Conservation (phyloP, 495 filamentous ascomycete genomes). For the Penicillium canescens region DNA sequence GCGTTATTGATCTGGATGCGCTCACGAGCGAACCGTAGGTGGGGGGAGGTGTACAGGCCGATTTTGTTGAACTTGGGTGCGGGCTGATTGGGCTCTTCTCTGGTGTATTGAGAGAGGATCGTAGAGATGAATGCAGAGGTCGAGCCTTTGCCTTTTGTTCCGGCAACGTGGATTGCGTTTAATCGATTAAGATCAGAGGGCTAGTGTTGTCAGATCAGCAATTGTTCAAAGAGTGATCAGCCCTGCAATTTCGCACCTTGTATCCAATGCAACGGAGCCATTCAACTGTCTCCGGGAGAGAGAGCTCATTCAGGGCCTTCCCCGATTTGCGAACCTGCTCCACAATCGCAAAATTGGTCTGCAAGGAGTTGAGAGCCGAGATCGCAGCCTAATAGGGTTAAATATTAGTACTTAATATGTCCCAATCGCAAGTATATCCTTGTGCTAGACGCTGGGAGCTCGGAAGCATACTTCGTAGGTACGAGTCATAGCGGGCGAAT, state of each 20-base stretch:
- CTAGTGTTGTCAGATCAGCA: slow-evolving; percentile 35
- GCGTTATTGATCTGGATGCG: slow-evolving; percentile 79
- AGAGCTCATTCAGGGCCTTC: slow-evolving; percentile 62
- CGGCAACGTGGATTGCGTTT: slow-evolving; percentile 81
- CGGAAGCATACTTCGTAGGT: slow-evolving; percentile 42
- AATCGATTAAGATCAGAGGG: slow-evolving; percentile 74
- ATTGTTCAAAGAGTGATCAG: background rate
- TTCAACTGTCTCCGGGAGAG: slow-evolving; percentile 73
- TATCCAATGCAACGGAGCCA: slow-evolving; percentile 80
- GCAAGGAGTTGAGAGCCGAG: slow-evolving; percentile 81
- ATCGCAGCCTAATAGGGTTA: slow-evolving; percentile 64
- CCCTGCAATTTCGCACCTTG: slow-evolving; percentile 51
- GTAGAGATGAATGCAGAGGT: slow-evolving; percentile 54
- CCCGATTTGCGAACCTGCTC: slow-evolving; percentile 72
- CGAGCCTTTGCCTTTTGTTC: slow-evolving; percentile 89
- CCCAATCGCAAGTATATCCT: too few species aligned
- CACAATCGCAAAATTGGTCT: slow-evolving; percentile 80
- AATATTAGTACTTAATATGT: slow-evolving; percentile 9
- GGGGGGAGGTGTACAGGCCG: slow-evolving; percentile 87
- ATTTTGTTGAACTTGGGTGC: slow-evolving; percentile 53
- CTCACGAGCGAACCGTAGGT: slow-evolving; percentile 84
- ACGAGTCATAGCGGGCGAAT: slow-evolving; percentile 39
- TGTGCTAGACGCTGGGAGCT: background rate
- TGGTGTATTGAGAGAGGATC: slow-evolving; percentile 59
- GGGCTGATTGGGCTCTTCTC: slow-evolving; percentile 30